Conservation (phyloP, 2,329 filamentous ascomycete genomes). For the Ascosphaera apis region DNA sequence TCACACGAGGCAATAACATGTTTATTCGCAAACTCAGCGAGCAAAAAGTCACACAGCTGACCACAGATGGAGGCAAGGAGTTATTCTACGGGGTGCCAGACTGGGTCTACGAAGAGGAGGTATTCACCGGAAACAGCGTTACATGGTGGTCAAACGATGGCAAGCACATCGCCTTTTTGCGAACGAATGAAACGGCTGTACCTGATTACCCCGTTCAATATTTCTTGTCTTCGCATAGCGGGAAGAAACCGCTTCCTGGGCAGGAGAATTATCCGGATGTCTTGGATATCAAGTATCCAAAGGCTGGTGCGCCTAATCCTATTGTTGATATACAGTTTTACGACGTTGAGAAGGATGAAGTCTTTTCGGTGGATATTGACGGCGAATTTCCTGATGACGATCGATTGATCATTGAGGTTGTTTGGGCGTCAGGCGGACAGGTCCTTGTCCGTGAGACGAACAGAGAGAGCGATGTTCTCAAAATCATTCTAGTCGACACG, state of each 20-base stretch:
- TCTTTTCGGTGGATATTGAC: slow-evolving; percentile 56
- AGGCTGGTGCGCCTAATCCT: slow-evolving; percentile 82
- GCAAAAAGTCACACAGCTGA: slow-evolving; percentile 43
- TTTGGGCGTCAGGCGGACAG: slow-evolving; percentile 65
- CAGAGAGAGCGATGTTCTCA: slow-evolving; percentile 75
- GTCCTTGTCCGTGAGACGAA: slow-evolving; percentile 84
- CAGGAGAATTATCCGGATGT: slow-evolving; percentile 82
- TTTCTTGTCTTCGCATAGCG: slow-evolving; percentile 70
- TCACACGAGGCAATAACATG: slow-evolving; percentile 75
- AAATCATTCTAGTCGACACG: slow-evolving; percentile 69
- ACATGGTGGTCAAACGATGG: slow-evolving; percentile 94
- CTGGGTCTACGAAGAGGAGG: slow-evolving; percentile 80
- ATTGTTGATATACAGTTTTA: slow-evolving; percentile 75
- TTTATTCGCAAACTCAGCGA: slow-evolving; percentile 48
- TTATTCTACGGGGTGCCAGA: slow-evolving; percentile 83
- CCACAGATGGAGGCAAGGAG: slow-evolving; percentile 57
- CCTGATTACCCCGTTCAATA: slow-evolving; percentile 86
- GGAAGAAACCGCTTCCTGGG: slow-evolving; percentile 39
- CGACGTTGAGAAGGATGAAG: slow-evolving; percentile 51
- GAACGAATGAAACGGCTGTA: slow-evolving; percentile 80
- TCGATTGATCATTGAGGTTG: slow-evolving; percentile 73
- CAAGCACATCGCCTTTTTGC: slow-evolving; percentile 70
- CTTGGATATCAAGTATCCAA: slow-evolving; percentile 86
- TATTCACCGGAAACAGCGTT: slow-evolving; percentile 54
- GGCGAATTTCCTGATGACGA: slow-evolving; percentile 61